Base-by-base conservation (phyloP, 75 land plant species). In the Sequoiadendron giganteum region DNA sequence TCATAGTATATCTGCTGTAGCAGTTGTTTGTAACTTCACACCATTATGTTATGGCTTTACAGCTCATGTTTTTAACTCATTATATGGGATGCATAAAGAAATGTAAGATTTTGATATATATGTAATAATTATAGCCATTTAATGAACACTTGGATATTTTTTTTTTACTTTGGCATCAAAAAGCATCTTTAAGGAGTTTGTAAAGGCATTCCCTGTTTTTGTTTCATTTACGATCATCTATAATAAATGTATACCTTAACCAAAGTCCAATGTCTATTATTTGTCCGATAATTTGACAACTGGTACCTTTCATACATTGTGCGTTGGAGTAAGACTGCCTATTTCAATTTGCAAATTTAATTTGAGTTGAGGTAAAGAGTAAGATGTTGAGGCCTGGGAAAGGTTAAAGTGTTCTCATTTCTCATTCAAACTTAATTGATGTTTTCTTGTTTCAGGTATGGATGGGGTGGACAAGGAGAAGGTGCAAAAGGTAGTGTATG, bases 381-480 rank as follows among this genome's bases (percentile, higher is more conserved):
- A 30, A 75, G 38, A 11, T 11, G 38, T 52, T 14, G 16, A 52
- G 55, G 55, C 34, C 3, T 65, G 8, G n/a, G 28, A 65, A 65
- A 65, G 70, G n/a, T 65, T 65, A 65, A 65, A 21, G 10, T 65
- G 70, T 21, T 21, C n/a, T 65, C n/a, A 25, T 65, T 65, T 65
- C 10, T 3, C 2, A 13, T 75, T 34, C 77, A 30, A 75, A 75
- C 5, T 75, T 30, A 10, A 34, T 15, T 13, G 16, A 11, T 75
- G 34, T 13, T 32, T 75, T 75, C 38, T 34, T 75, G 77, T 75
- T 72, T 3, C 88, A 95, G 99, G 99, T 61, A 97, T 97, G 99
- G 97, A 96, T 80, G 97, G 97, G 19, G 99, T 97, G 34, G 97
- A 97, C 91, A 97, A 96, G 87, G 95, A 95, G 88, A 97, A 92